phyloP scores from a whole-genome alignment of 2,329 filamentous ascomycete genomes.

The Xylaria sp. region DNA sequence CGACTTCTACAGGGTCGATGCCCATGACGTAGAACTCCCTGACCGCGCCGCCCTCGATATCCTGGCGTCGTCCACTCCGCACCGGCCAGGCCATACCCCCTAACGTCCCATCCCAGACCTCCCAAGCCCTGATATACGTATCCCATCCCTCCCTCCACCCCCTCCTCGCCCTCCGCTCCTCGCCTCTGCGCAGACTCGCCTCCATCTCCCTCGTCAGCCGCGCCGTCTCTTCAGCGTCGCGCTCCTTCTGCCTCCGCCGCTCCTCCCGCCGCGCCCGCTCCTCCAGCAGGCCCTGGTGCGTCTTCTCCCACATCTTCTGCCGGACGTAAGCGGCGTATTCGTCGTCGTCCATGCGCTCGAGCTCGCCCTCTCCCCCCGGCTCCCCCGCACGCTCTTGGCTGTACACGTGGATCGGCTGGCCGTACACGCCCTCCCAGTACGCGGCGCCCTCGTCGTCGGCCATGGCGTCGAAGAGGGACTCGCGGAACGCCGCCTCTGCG shows the following conservation, averaged over 20 bases:
- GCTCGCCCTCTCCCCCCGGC: slow-evolving; percentile 62
- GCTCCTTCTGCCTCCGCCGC: slow-evolving; percentile 60
- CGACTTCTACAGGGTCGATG: slow-evolving; percentile 55
- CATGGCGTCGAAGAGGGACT: slow-evolving; percentile 95
- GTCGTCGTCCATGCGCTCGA: slow-evolving; percentile 91
- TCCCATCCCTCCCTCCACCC: slow-evolving; percentile 71
- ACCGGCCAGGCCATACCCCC: slow-evolving; percentile 76
- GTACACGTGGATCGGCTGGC: slow-evolving; percentile 90
- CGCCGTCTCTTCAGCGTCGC: slow-evolving; percentile 51
- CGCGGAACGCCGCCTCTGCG: slow-evolving; percentile 82
- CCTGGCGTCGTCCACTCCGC: slow-evolving; percentile 62
- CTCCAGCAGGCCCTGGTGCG: slow-evolving; percentile 82
- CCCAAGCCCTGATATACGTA: slow-evolving; percentile 73
- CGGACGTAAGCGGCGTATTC: slow-evolving; percentile 90
- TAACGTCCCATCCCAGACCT: slow-evolving; percentile 57
- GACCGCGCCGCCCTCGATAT: slow-evolving; percentile 41
- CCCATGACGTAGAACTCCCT: slow-evolving; percentile 69
- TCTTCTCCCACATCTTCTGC: slow-evolving; percentile 94
- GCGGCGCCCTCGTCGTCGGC: slow-evolving; percentile 95
- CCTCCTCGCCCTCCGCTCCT: slow-evolving; percentile 67
- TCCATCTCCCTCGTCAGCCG: slow-evolving; percentile 73
- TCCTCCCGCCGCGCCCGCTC: slow-evolving; percentile 73
- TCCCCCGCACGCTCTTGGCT: slow-evolving; percentile 57
- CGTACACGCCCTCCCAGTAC: slow-evolving; percentile 97
- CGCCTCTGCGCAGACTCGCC: slow-evolving; percentile 72